Percentiles rank a stretch among this genome's conserved stretches.
These are phyloP conservation scores for Fusarium cyanostomum DNA, from an alignment of 2,329 filamentous ascomycete species.

Conservation along the genomic window DNA sequence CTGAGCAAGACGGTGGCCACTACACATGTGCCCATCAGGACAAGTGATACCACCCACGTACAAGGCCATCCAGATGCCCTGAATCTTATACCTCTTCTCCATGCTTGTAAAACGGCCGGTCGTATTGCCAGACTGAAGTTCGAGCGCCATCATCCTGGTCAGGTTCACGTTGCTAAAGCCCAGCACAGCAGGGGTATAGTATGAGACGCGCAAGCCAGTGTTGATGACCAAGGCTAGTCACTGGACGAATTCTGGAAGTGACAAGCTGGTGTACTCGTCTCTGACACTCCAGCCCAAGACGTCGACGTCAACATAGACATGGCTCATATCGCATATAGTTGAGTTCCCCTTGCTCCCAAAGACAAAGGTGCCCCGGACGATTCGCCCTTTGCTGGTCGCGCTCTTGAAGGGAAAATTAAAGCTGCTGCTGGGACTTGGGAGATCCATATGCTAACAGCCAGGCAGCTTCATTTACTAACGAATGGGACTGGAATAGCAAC, in stretches of 20 bases:
- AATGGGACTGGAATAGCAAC: too few relatives aligned
- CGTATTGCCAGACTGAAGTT: neutral
- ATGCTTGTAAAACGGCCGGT: neutral
- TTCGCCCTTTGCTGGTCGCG: neutral
- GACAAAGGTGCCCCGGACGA: neutral
- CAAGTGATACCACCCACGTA: neutral
- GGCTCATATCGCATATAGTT: neutral
- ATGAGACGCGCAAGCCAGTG: neutral
- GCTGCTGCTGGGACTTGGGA: neutral
- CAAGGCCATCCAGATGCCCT: neutral
- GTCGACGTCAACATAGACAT: neutral
- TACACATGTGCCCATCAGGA: neutral
- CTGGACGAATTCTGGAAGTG: neutral
- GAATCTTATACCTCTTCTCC: neutral
- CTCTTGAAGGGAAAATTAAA: neutral
- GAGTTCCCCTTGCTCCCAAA: neutral
- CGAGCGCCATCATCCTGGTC: too few relatives aligned
- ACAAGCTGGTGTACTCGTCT: neutral
- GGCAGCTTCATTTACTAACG: too few relatives aligned
- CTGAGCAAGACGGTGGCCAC: neutral
- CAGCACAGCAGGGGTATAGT: neutral
- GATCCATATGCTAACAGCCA: too few relatives aligned
- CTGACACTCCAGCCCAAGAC: neutral
- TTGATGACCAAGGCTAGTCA: neutral
- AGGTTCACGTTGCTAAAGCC: neutral